Evolutionary conservation across 2,329 filamentous ascomycete genomes (phyloP).

Genomic region (Stenocarpella maydis): DNA sequence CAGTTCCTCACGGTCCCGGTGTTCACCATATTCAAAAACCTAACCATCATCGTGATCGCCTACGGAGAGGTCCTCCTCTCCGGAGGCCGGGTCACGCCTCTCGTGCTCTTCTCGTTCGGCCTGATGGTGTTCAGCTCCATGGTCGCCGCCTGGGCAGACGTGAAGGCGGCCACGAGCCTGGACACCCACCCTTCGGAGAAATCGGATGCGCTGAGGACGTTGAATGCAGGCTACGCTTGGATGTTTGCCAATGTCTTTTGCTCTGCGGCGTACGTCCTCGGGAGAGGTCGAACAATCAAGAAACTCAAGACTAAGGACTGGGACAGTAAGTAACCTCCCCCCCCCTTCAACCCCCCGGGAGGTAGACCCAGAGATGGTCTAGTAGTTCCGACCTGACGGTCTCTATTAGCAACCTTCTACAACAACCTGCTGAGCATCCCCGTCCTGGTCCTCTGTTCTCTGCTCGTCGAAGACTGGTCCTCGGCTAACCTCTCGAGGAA

Average conservation of each 20-base stretch:
- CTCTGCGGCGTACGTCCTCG: constrained; percentile 85
- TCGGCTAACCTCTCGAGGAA: constrained; percentile 81
- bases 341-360: no score
- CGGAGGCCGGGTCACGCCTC: constrained; percentile 85
- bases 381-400: constrained; percentile 44
- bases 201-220: constrained; percentile 75
- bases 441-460: constrained; percentile 81
- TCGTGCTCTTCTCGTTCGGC: constrained; percentile 91
- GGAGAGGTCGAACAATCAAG: constrained; percentile 99
- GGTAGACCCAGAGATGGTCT: constrained; percentile 5
- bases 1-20: constrained; percentile 97
- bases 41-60: constrained; percentile 97
- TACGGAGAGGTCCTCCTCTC: constrained; percentile 99
- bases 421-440: constrained; percentile 98
- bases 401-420: constrained; percentile 89
- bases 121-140: constrained; percentile 96
- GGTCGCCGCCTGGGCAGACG: constrained; percentile 97
- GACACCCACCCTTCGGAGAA: constrained; percentile 60
- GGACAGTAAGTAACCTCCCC: constrained; percentile 79
- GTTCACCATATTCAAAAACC: constrained; percentile 99
- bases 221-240: constrained; percentile 97
- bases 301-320: constrained; percentile 99
- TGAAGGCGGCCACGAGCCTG: constrained; percentile 77
- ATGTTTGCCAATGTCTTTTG: constrained; percentile 97
- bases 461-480: constrained; percentile 93